Conservation (phyloP, 495 filamentous ascomycete species). For the Astrothelium subdiscretum region DNA sequence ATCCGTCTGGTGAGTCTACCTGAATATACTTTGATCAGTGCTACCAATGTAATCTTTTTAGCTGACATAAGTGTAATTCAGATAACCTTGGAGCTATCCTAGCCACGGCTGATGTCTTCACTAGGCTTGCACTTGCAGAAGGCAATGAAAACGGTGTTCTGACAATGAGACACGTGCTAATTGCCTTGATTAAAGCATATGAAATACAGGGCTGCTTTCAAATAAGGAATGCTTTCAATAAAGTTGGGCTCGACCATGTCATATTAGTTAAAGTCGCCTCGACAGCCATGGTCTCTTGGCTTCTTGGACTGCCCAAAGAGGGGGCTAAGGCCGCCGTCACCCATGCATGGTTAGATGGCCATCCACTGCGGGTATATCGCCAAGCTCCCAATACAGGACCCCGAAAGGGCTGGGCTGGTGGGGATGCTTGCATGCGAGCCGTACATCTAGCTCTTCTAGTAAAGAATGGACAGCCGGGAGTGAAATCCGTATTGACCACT, state of each 20-base stretch:
- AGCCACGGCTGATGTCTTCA: constrained; percentile 91
- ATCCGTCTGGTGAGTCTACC: constrained; percentile 53
- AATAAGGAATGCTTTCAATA: constrained; percentile 95
- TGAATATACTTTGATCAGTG: too few species aligned
- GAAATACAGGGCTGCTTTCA: constrained; percentile 98
- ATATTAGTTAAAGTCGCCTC: constrained; percentile 96
- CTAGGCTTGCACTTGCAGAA: too few species aligned
- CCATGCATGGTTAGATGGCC: constrained; percentile 94
- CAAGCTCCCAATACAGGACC: constrained; percentile 99
- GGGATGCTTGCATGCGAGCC: constrained; percentile 92
- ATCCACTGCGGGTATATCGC: constrained; percentile 89
- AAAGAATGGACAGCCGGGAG: constrained; percentile 74
- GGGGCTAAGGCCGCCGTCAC: constrained; percentile 88
- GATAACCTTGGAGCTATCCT: constrained; percentile 93
- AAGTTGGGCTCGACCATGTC: constrained; percentile 94
- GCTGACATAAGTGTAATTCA: too few species aligned
- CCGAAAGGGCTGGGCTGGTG: constrained; percentile 98
- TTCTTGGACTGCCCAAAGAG: constrained; percentile 79
- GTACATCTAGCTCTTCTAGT: constrained; percentile 93
- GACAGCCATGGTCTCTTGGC: constrained; percentile 83
- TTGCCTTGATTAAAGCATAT: constrained; percentile 98
- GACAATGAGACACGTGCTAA: constrained; percentile 83
- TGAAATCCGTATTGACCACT: constrained; percentile 84
- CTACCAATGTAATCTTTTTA: too few species aligned
- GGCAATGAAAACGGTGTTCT: too few species aligned